Base-by-base conservation (phyloP, 2,329 filamentous ascomycete genomes). In the Sporothrix humicola region DNA sequence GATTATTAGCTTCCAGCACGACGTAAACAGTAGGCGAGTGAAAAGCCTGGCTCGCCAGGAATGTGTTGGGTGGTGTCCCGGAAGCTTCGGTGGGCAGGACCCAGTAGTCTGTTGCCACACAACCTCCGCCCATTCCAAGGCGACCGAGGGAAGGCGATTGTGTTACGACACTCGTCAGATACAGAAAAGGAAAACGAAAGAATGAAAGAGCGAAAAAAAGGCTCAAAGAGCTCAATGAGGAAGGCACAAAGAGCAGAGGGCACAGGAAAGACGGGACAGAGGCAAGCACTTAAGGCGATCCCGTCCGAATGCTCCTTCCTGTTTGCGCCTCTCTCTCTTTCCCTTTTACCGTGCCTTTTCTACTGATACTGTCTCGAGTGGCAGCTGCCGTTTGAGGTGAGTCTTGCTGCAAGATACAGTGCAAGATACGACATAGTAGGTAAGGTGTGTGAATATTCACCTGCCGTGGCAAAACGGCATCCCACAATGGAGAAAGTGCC, bases 11-110 rank as follows among this genome's bases (percentile, higher is more conserved):
- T 26, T n/a, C 31, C 31, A 31, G 31, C 5, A 31, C 31, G 31
- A 37, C 31, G 31, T 37, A 37, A 5, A 37, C 31, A 37, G 31
- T 37, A 46, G 48, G 31, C 17, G 70, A 5, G 2, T 5, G 4
- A 31, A 20, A 58, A 31, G n/a, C 44, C 65, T 46, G 13, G 63
- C 15, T 26, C 48, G 20, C 12, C 20, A 61, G 69, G 69, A 71
- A 71, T 71, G 69, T 23, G 69, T 61, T 61, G 54, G 23, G 23
- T 42, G 13, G 69, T 61, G 20, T 46, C n/a, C 61, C 20, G n/a
- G 20, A 42, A 48, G 44, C 20, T 48, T 66, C n/a, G 42, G 42
- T 37, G 31, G 31, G 7, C 31, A 37, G 42, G 59, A 6, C 61
- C 20, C 42, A 20, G 15, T 10, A 48, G n/a, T 48, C 42, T 48